A percentile compares a stretch with the other conserved stretches of the same genome.
Evolutionary conservation across 495 filamentous ascomycete genomes (phyloP).

Genomic region (Letharia lupina): DNA sequence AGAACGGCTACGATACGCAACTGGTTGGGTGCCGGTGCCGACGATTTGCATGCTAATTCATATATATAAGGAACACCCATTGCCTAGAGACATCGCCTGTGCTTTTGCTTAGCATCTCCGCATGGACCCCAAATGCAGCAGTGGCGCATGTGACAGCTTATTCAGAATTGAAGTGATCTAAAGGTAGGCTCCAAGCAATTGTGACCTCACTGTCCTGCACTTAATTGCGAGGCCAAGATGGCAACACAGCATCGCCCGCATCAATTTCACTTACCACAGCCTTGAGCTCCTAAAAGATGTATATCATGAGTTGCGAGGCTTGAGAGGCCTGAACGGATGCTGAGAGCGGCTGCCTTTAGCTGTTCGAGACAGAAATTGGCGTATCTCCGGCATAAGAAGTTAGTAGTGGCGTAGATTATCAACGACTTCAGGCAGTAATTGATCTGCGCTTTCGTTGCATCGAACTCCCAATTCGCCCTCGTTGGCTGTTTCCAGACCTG

Average conservation of each 20-base stretch:
- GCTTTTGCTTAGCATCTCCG: not conserved
- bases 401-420: slow-evolving; percentile 21
- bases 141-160: not conserved
- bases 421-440: slow-evolving; percentile 46
- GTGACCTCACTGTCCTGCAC: not conserved
- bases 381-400: not conserved
- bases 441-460: slow-evolving; percentile 45
- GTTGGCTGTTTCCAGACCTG: slow-evolving; percentile 39
- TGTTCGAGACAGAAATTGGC: not conserved
- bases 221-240: not conserved
- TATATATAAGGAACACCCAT: not conserved
- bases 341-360: not conserved
- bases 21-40: not conserved
- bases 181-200: not conserved
- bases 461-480: slow-evolving; percentile 41
- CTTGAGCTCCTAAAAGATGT: not conserved
- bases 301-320: not conserved
- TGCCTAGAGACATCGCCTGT: not conserved
- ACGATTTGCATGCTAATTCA: not conserved
- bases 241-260: not conserved
- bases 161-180: not conserved
- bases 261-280: not conserved
- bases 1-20: not conserved
- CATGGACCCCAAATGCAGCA: not conserved
- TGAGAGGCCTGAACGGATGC: not conserved